phyloP scores from a whole-genome alignment of 2,329 filamentous ascomycete genomes.

The Aspergillus transmontanensis region DNA sequence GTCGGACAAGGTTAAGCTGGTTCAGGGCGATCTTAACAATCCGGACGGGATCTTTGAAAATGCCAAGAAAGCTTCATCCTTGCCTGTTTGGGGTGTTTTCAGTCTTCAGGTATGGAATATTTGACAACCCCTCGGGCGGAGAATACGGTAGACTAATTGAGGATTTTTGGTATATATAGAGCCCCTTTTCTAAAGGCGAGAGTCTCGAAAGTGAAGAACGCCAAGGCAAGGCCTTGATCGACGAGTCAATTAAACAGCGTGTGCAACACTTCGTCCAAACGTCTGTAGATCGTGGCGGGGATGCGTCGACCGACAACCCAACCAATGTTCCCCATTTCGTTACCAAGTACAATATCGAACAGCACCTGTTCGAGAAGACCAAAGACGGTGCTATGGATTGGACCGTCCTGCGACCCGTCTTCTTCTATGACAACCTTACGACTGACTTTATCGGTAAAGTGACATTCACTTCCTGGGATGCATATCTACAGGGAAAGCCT shows the following conservation, averaged over 20 bases:
- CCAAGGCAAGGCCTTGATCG: slow-evolving; percentile 62
- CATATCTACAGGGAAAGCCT: slow-evolving; percentile 44
- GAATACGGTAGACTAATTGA: background rate
- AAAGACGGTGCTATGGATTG: slow-evolving; percentile 55
- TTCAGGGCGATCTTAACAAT: slow-evolving; percentile 61
- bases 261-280: slow-evolving; percentile 66
- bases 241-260: slow-evolving; percentile 57
- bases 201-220: slow-evolving; percentile 43
- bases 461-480: slow-evolving; percentile 48
- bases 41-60: slow-evolving; percentile 53
- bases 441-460: slow-evolving; percentile 52
- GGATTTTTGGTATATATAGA: background rate
- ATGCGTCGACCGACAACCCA: slow-evolving; percentile 52
- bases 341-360: slow-evolving; percentile 64
- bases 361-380: slow-evolving; percentile 53
- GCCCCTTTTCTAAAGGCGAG: background rate
- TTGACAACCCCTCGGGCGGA: background rate
- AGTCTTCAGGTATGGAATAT: slow-evolving; percentile 56
- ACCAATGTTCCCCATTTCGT: slow-evolving; percentile 65
- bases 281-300: slow-evolving; percentile 65
- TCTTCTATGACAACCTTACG: slow-evolving; percentile 62
- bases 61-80: slow-evolving; percentile 39
- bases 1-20: slow-evolving; percentile 54
- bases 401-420: slow-evolving; percentile 64
- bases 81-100: slow-evolving; percentile 62